Base-by-base conservation (phyloP, 176 grass and related monocot species). In the Phragmites australis region DNA sequence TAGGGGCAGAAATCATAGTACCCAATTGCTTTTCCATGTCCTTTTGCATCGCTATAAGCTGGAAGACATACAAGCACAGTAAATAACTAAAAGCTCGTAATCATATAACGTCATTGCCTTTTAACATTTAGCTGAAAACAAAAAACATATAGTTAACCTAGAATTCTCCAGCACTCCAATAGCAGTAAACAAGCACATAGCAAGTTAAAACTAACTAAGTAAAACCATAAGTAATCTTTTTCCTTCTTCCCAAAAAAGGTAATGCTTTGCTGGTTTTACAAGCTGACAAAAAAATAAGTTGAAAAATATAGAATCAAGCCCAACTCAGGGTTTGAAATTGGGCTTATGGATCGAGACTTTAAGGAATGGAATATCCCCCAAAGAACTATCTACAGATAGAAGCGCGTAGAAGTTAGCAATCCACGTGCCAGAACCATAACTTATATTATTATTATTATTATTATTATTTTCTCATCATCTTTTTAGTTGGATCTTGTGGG, bases 1-100 rank as follows among this genome's bases (percentile, higher is more conserved):
- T 74, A 78, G 90, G 82, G 68, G 76, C 53, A 79, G 51, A 65
- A 52, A 93, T 76, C 21, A 91, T 66, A 60, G 83, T 58, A 83
- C 75, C 81, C 75, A 99, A 68, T 85, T 99, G 97, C 58, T 96
- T 99, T 79, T 91, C 90, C 90, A 93, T 56, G 48, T 96, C 97
- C 84, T 91, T 93, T 58, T 99, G 97, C 90, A 91, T 86, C 25
- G 41, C 64, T 68, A 96, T 84, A 62, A 99, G 74, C 97, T 99
- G 90, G 59, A 87, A 88, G 40, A 85, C 10, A 72, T 25, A 55
- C 18, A 39, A 70, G 12, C 19, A 68, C 43, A 41, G 45, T 81
- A 72, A 82, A 69, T 79, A 62, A 79, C 75, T 46, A 64, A 40
- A 65, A 68, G 6, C 10, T 54, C 45, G 6, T 44, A 84, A 39